These are phyloP conservation scores for Guyanaporus albipodus DNA, from an alignment of 768 basidiomycete species.

Conservation along the genomic window DNA sequence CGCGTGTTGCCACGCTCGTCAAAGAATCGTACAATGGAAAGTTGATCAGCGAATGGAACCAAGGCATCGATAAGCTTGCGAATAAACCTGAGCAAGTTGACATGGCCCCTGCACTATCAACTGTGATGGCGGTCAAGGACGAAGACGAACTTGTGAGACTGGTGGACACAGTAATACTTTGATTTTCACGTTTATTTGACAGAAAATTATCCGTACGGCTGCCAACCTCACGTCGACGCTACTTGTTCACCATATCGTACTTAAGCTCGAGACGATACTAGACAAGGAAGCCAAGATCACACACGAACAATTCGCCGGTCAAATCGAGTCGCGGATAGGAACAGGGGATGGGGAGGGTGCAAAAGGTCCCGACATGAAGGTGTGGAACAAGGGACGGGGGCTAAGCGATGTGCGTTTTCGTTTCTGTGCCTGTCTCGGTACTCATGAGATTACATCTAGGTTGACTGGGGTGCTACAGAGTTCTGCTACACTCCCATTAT, in stretches of 20 bases:
- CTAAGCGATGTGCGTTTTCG: slow-evolving; percentile 61
- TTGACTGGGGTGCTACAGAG: slow-evolving; percentile 88
- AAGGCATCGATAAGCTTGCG: slow-evolving; percentile 48
- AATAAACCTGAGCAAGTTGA: slow-evolving; percentile 75
- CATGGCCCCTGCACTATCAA: slow-evolving; percentile 69
- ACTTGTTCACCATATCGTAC: slow-evolving; percentile 78
- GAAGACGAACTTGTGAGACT: slow-evolving; percentile 82
- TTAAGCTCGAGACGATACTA: slow-evolving; percentile 85
- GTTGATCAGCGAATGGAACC: slow-evolving; percentile 82
- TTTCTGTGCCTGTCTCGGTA: neutral
- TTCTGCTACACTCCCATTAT: slow-evolving; percentile 96
- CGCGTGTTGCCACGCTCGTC: slow-evolving; percentile 66
- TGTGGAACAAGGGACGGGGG: slow-evolving; percentile 80
- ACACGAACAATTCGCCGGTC: slow-evolving; percentile 79
- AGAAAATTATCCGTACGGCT: slow-evolving; percentile 79
- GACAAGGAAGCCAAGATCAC: slow-evolving; percentile 89
- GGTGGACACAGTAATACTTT: neutral
- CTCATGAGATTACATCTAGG: slow-evolving; percentile 39
- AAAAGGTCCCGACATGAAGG: slow-evolving; percentile 87
- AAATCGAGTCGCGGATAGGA: slow-evolving; percentile 86
- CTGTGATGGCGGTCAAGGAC: slow-evolving; percentile 84
- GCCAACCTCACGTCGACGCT: slow-evolving; percentile 80
- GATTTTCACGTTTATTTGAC: slow-evolving; percentile 9
- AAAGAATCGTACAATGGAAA: slow-evolving; percentile 89
- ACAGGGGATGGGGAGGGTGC: slow-evolving; percentile 58